A percentile compares a stretch with the other conserved stretches of the same genome.
phyloP scores from a whole-genome alignment of 2,329 filamentous ascomycete genomes.

The Sporothrix brasiliensis region DNA sequence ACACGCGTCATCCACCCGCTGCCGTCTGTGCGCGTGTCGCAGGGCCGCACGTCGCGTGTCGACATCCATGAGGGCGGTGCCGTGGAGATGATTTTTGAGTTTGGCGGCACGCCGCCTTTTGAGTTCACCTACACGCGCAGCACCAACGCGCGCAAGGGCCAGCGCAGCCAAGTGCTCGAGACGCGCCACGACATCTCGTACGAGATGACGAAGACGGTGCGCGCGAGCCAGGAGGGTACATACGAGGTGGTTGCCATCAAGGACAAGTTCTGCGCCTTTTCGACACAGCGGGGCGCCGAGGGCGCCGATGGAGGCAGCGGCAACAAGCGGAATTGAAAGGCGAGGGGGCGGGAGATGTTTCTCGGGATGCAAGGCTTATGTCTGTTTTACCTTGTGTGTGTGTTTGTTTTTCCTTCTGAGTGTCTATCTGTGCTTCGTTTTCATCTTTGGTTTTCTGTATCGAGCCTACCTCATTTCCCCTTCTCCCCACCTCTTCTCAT shows the following conservation, averaged over 20 bases:
- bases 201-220: slow-evolving; percentile 78
- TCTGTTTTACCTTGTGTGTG: neutral
- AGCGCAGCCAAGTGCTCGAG: slow-evolving; percentile 80
- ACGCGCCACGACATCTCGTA: slow-evolving; percentile 85
- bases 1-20: slow-evolving; percentile 86
- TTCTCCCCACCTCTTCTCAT: neutral
- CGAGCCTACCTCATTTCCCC: neutral
- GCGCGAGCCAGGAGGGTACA: slow-evolving; percentile 89
- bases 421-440: neutral
- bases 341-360: neutral
- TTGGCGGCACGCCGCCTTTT: slow-evolving; percentile 93
- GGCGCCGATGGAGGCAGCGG: slow-evolving; percentile 45
- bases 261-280: slow-evolving; percentile 88
- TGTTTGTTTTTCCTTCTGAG: neutral
- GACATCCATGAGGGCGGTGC: slow-evolving; percentile 97
- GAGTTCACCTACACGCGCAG: slow-evolving; percentile 96
- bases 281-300: slow-evolving; percentile 64
- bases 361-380: neutral
- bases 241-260: slow-evolving; percentile 98
- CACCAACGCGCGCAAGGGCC: slow-evolving; percentile 77
- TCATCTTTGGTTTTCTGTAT: neutral
- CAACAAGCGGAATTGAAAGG: slow-evolving; percentile 44
- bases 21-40: slow-evolving; percentile 86
- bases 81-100: slow-evolving; percentile 91
- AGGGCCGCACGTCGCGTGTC: slow-evolving; percentile 75